phyloP scores from a whole-genome alignment of 768 basidiomycete genomes.

The Agaricus sinodeliciosus region DNA sequence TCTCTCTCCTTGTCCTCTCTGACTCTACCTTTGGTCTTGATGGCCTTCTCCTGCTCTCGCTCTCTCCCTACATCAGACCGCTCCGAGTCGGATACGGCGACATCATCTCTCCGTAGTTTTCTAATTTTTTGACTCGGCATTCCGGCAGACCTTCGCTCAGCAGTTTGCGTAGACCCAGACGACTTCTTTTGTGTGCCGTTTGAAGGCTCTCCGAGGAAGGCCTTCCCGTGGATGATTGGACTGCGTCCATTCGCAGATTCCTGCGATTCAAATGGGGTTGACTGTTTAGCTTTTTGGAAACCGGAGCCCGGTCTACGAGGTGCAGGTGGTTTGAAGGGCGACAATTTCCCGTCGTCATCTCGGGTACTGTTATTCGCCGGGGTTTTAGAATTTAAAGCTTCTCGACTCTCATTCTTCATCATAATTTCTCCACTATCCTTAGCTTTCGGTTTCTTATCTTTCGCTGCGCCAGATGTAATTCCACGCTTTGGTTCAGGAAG shows the following conservation, averaged over 20 bases:
- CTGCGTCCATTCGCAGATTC: conserved; percentile 2
- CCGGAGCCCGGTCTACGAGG: conserved; percentile 11
- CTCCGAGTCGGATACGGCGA: conserved; percentile 4
- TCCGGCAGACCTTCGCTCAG: background rate
- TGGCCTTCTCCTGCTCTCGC: conserved; percentile 11
- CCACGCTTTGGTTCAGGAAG: conserved; percentile 33
- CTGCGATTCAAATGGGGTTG: conserved; percentile 2
- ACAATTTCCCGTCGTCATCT: conserved; percentile 8
- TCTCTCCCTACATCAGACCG: conserved; percentile 11
- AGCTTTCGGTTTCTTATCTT: conserved; percentile 41
- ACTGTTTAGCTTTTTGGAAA: conserved; percentile 10
- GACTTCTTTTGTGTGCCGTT: background rate
- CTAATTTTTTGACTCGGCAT: background rate
- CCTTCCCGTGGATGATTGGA: conserved; percentile 7
- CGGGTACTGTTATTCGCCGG: conserved; percentile 13
- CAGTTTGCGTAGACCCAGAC: background rate
- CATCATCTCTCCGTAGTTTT: conserved; percentile 3
- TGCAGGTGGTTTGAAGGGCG: conserved; percentile 5
- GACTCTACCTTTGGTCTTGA: background rate
- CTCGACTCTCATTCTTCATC: conserved; percentile 43
- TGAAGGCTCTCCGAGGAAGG: conserved; percentile 1
- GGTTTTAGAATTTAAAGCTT: conserved; percentile 15
- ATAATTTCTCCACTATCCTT: conserved; percentile 32
- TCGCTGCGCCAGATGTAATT: conserved; percentile 38
- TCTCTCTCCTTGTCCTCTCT: conserved; percentile 14